Percentiles rank a stretch among this genome's conserved stretches.
Conservation (phyloP, 2,329 filamentous ascomycete species). For the Neophaeococcomyces aloes region DNA sequence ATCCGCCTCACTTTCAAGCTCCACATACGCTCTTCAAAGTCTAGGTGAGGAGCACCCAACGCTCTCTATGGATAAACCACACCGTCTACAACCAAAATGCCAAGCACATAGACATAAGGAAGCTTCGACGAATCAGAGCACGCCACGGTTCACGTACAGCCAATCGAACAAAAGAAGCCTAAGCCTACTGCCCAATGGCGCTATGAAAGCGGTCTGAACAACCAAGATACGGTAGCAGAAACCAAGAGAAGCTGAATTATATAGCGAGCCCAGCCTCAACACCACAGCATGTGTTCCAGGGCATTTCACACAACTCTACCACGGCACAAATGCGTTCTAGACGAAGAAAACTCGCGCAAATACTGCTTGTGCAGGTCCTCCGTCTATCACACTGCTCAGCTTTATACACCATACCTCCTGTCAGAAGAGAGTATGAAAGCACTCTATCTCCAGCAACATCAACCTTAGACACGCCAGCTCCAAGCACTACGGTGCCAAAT, state of each 20-base stretch:
- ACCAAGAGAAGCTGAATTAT: no score
- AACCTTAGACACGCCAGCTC: conserved; percentile 5
- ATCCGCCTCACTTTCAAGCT: conserved; percentile 6
- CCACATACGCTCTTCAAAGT: not conserved
- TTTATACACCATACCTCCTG: conserved; percentile 11
- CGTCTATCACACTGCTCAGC: conserved; percentile 4
- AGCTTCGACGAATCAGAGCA: conserved; percentile 12
- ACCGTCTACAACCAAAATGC: not conserved
- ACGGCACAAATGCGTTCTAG: not conserved
- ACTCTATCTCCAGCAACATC: conserved; percentile 9
- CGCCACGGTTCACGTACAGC: conserved; percentile 9
- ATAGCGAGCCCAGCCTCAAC: no score
- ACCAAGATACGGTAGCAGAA: no score
- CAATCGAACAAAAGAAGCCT: no score
- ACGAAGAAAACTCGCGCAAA: not conserved
- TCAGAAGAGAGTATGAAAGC: conserved; percentile 6
- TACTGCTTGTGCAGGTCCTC: not conserved
- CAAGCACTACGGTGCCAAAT: conserved; percentile 5
- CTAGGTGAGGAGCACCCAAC: not conserved
- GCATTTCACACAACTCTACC: no score
- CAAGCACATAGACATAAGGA: no score
- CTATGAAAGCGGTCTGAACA: no score
- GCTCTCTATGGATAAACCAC: not conserved
- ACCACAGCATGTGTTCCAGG: not conserved
- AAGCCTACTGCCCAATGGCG: no score